Evolutionary conservation across 2,329 filamentous ascomycete species (phyloP), one percentile per base, ranked within the genome.

Genomic region (Mariannaea elegans): DNA sequence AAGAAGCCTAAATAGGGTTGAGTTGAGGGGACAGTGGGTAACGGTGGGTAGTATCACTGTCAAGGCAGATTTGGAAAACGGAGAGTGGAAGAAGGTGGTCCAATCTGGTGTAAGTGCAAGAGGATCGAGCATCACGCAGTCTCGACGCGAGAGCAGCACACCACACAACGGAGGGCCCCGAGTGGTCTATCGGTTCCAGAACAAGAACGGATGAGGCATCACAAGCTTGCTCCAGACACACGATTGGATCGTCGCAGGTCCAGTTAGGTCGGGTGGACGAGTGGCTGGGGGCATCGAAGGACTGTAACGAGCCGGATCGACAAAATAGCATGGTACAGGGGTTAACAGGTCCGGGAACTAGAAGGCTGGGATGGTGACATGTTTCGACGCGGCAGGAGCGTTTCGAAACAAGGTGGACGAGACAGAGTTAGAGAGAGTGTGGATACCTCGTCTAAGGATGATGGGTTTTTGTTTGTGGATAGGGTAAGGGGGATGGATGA

Each of bases 381-480:
- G 61, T 65, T 67, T 68, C 66, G 53, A 61, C 55, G 56, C 53
- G 56, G 53, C 36, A 68, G 62, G 59, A 50, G 50, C 62, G 65
- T 65, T 59, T 63, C 59, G 62, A 50, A 61, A 57, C 36, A 45
- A 56, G 57, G 47, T 34, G 45, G 51, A 32, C 50, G 51, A 52
- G 31, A 32, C 46, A 29, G 46, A 45, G 47, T 45, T 38, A 57
- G 56, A 42, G 56, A 42, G 48, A 21, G 46, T 16, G 32, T 36
- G 32, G 32, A 36, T 36, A 23, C 41, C 32, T n/a, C n/a, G 42
- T 32, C 38, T 42, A 19, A 29, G 19, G 7, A 18, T 39, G 32
- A 16, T 16, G 55, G 24, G 19, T 24, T 31, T 38, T 24, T 24
- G 34, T 14, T 8, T 47, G 48, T 41, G 48, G 41, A 38, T 19